phyloP scores from a whole-genome alignment of 2,329 filamentous ascomycete genomes.

The Neobulgaria alba region DNA sequence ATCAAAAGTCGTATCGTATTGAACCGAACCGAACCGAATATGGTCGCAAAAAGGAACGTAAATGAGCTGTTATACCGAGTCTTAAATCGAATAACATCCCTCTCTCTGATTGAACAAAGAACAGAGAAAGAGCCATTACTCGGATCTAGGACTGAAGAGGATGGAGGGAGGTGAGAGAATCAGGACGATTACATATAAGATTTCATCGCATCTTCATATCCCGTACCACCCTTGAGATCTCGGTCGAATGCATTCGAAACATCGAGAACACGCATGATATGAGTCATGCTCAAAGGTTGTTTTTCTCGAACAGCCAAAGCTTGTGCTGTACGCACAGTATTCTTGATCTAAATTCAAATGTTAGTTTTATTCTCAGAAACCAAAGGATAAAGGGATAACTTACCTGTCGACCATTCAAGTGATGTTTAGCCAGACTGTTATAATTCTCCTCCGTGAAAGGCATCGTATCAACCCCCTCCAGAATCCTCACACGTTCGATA shows the following conservation, averaged over 20 bases:
- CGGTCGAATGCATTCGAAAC: constrained; percentile 76
- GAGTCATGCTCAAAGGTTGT: constrained; percentile 63
- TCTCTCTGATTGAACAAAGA: too few relatives aligned
- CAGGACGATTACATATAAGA: constrained; percentile 49
- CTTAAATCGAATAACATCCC: too few relatives aligned
- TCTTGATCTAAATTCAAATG: constrained; percentile 61
- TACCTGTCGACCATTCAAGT: constrained; percentile 61
- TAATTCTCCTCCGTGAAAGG: constrained; percentile 60
- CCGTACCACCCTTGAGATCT: constrained; percentile 72
- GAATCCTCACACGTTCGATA: constrained; percentile 59
- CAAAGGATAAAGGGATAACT: constrained; percentile 13
- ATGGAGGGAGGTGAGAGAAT: not conserved
- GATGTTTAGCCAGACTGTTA: constrained; percentile 55
- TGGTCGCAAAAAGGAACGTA: too few relatives aligned
- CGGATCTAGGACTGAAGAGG: too few relatives aligned
- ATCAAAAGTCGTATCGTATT: too few relatives aligned
- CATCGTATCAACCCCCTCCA: constrained; percentile 52
- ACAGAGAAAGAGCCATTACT: too few relatives aligned
- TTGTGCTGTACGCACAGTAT: constrained; percentile 75
- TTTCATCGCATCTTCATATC: constrained; percentile 77
- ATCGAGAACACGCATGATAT: constrained; percentile 75
- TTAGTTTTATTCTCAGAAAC: constrained; percentile 12
- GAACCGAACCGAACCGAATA: too few relatives aligned
- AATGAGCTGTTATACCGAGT: too few relatives aligned
- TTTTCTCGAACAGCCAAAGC: constrained; percentile 71